Evolutionary conservation across 371 early-diverging fungal genomes (phyloP), one percentile per base, ranked within the genome.

Genomic region (Mycotypha africana): DNA sequence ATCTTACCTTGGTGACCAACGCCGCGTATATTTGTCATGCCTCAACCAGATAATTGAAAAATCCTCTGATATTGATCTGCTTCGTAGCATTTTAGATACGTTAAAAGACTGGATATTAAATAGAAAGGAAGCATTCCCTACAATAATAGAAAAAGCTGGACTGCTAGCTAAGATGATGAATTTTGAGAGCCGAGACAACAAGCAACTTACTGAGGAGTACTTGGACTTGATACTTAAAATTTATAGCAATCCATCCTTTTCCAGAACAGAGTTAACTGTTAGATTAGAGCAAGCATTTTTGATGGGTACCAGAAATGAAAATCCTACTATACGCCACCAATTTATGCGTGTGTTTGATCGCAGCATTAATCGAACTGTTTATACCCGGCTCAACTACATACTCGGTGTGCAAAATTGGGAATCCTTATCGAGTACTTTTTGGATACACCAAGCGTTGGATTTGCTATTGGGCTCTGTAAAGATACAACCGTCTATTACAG

Each of bases 321-420:
- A 89, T 53, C 88, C 92, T 10, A 62, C 73, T 25, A 74, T 95
- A 31, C 85, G 97, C 4, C 74, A 76, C 15, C 74, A 78, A 36
- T 96, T 98, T 60, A 69, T 85, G 34, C 73, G 71, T 1, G 84
- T 95, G 4, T 86, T 98, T 46, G 84, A 95, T 49, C 59, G 78
- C 6, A 90, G 90, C 56, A 76, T 95, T 39, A 79, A 83, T 6
- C 62, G 59, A 2, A 64, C 75, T 0, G 55, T 95, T 1, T 76
- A 78, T 45, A 64, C 82, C 10, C 79, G 99, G 0, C 62, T 98
- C 19, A 83, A 85, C 31, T 99, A 98, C 53, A 72, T 97, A 17
- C 52, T 99, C 21, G 90, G 89, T 21, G 81, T 92, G 2, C 98
- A 99, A 56, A 95, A 92, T 51, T 98, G 99, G 99, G 96, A 96